phyloP scores from a whole-genome alignment of 2,329 filamentous ascomycete species.

The Penicillium hordei region DNA sequence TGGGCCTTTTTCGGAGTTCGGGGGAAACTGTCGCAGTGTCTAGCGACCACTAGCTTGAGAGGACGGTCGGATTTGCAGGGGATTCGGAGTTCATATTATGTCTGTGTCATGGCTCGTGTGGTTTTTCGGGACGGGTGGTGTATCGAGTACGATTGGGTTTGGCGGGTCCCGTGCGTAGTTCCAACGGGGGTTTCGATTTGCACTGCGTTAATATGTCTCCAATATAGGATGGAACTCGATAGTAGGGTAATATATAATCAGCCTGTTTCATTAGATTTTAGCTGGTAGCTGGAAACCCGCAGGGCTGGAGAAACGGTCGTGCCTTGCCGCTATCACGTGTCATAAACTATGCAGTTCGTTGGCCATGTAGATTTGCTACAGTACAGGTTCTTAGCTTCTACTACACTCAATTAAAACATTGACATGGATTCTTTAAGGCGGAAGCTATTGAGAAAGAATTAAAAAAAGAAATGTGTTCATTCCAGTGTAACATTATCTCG shows the following conservation, averaged over 20 bases:
- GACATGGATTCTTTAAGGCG: neutral
- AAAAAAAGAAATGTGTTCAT: neutral
- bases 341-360: neutral
- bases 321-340: constrained; percentile 1
- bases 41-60: neutral
- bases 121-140: neutral
- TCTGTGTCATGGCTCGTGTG: neutral
- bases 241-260: neutral
- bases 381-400: neutral
- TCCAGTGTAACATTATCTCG: neutral
- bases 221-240: neutral
- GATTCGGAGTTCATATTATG: constrained; percentile 2
- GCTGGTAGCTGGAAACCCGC: neutral
- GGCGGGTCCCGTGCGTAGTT: constrained; percentile 9
- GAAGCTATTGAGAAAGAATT: neutral
- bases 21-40: neutral
- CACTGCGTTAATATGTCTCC: neutral
- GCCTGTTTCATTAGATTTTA: neutral
- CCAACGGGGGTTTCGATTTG: neutral
- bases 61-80: neutral
- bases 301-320: neutral
- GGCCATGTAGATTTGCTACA: neutral
- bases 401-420: neutral
- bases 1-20: neutral
- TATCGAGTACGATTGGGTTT: constrained; percentile 9